Evolutionary conservation across 2,329 filamentous ascomycete species (phyloP).

Genomic region (Arthrobotrys musiformis): DNA sequence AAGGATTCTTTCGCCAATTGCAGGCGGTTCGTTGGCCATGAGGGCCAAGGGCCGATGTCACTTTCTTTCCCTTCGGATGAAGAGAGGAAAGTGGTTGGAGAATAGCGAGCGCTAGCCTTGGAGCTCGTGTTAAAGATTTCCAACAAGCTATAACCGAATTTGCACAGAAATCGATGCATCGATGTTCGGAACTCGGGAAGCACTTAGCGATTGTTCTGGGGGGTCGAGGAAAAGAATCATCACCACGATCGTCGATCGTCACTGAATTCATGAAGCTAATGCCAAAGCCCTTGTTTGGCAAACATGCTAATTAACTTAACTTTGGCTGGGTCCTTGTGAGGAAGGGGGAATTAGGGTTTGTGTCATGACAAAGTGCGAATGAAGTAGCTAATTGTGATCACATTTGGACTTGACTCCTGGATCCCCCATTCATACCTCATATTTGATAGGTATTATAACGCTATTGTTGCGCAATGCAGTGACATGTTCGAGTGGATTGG

Average conservation of each 20-base stretch:
- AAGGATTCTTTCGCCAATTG: constrained; percentile 17
- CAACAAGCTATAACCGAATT: neutral
- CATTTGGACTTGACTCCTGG: neutral
- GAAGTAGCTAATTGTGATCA: neutral
- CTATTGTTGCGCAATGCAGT: constrained; percentile 47
- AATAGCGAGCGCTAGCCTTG: neutral
- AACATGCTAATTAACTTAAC: neutral
- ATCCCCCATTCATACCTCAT: no score
- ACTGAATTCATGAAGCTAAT: no score
- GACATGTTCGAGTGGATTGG: neutral
- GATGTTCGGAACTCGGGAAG: constrained; percentile 7
- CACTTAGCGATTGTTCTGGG: neutral
- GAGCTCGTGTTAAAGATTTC: neutral
- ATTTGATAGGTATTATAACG: constrained; percentile 19
- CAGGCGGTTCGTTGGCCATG: neutral
- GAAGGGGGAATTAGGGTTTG: neutral
- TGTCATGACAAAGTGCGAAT: neutral
- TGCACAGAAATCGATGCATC: neutral
- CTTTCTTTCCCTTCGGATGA: neutral
- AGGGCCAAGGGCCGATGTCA: neutral
- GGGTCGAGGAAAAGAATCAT: no score
- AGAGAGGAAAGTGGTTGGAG: constrained; percentile 13
- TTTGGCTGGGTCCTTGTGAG: neutral
- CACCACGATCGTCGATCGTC: no score
- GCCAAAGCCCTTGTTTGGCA: neutral